Evolutionary conservation across 2,329 filamentous ascomycete species (phyloP), one percentile per base, ranked within the genome.

Genomic region (Venturiaceae sp.): DNA sequence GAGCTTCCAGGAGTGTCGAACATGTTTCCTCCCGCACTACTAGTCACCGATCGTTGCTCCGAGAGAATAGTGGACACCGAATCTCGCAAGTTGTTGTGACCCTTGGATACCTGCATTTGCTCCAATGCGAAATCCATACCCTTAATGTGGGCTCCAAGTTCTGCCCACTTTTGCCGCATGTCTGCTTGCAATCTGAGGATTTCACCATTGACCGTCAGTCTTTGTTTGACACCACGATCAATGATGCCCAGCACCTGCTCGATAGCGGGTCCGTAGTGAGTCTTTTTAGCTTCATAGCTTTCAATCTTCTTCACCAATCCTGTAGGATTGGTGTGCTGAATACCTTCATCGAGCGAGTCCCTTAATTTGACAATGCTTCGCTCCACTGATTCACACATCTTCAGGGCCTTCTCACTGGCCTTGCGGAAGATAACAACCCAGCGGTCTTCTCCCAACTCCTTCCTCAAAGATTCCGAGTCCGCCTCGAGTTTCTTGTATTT

Each of bases 361-460:
- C 83, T 85, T 36, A 99, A 79, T 72, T 95, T 95, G 52, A 78
- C 74, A 60, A 95, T 83, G 68, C 91, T 96, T 63, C 92, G 83
- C 68, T 95, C 89, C 23, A 97, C 90, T 3, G 92, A 96, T 64
- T 96, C 90, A 68, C 90, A 92, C 91, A 99, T 96, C 75, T 96
- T 96, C 64, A 94, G 84, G 4, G 94, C 92, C 72, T 96, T 91
- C 59, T 87, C 82, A 14, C 91, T 92, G 16, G 94, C 94, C 63
- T 94, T 92, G 59, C 92, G 84, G 75, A 99, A 99, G 36, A 97
- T 92, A 57, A 95, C 81, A 46, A 99, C 86, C 94, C 94, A 99
- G 59, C 91, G 86, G 68, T 99, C 94, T 70, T 99, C 94, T 30
- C 91, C 91, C 3, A 99, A 78, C 70, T 99, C 94, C 69, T 91